A percentile compares a stretch with the other conserved stretches of the same genome.
Evolutionary conservation across 257 asterid species (phyloP).

Genomic region (Eustoma russellianum): DNA sequence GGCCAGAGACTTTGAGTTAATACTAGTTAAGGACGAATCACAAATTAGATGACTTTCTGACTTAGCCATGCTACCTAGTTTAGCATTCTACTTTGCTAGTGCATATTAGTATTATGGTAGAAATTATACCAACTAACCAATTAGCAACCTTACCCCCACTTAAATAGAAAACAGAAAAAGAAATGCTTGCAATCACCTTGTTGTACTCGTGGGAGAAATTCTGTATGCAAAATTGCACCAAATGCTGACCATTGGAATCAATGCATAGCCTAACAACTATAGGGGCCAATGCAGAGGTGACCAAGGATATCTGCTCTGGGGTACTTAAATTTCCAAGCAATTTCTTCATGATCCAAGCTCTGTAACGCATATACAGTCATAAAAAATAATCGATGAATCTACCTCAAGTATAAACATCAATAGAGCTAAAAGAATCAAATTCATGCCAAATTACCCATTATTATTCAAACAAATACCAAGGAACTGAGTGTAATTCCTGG

Average conservation of each 20-base stretch:
- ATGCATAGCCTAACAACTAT: constrained; percentile 41
- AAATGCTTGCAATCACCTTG: constrained; percentile 28
- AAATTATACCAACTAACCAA: not conserved
- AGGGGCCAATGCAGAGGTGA: constrained; percentile 29
- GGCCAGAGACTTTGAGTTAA: no score
- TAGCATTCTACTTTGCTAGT: not conserved
- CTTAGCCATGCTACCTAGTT: no score
- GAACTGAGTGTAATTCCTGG: constrained; percentile 24
- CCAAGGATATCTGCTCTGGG: constrained; percentile 41
- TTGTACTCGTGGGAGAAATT: constrained; percentile 44
- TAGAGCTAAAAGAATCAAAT: not conserved
- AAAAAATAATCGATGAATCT: not conserved
- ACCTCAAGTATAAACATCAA: not conserved
- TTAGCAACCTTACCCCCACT: not conserved
- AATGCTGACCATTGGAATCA: constrained; percentile 65
- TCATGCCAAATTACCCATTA: constrained; percentile 39
- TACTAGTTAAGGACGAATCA: no score
- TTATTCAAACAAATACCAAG: constrained; percentile 32
- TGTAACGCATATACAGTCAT: constrained; percentile 14
- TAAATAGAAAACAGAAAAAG: not conserved
- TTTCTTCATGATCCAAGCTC: constrained; percentile 44
- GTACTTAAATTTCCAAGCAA: constrained; percentile 46
- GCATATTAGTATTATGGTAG: not conserved
- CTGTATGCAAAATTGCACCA: constrained; percentile 39
- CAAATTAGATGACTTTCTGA: no score